phyloP scores from a whole-genome alignment of 2,329 filamentous ascomycete genomes.

The Dactylellina haptotyla region DNA sequence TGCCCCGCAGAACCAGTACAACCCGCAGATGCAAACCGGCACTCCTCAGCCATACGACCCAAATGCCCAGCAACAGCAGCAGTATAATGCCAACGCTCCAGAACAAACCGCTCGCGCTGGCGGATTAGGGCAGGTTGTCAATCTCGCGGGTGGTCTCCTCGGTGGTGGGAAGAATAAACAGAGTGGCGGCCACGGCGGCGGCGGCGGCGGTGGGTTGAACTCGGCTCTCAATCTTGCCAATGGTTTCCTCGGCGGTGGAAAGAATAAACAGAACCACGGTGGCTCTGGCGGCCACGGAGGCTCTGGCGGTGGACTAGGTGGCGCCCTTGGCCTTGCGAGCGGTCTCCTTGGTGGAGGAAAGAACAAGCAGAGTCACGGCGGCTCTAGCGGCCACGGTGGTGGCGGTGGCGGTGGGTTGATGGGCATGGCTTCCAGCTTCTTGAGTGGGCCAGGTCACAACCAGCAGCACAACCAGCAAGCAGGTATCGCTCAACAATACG shows the following conservation, averaged over 20 bases:
- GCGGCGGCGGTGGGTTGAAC: too few relatives aligned
- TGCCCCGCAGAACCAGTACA: slow-evolving; percentile 32
- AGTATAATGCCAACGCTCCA: slow-evolving; percentile 44
- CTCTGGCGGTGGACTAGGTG: slow-evolving; percentile 48
- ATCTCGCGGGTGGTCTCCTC: slow-evolving; percentile 53
- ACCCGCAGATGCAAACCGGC: slow-evolving; percentile 6
- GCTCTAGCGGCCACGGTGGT: slow-evolving; percentile 43
- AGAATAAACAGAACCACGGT: slow-evolving; percentile 34
- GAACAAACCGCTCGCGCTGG: slow-evolving; percentile 55
- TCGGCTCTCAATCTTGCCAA: too few relatives aligned
- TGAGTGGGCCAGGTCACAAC: slow-evolving; percentile 49
- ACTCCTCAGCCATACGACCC: slow-evolving; percentile 43
- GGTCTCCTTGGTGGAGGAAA: slow-evolving; percentile 56
- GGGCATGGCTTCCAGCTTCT: slow-evolving; percentile 41
- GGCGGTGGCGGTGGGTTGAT: slow-evolving; percentile 41
- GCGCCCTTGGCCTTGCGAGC: slow-evolving; percentile 48
- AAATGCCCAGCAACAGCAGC: slow-evolving; percentile 11
- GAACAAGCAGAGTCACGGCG: slow-evolving; percentile 38
- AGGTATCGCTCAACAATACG: slow-evolving; percentile 52
- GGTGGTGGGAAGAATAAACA: slow-evolving; percentile 54
- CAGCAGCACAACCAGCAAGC: slow-evolving; percentile 24
- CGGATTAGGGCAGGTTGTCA: slow-evolving; percentile 52
- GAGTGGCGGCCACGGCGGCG: too few relatives aligned
- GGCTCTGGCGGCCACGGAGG: too few relatives aligned
- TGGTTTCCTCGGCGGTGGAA: slow-evolving; percentile 56